phyloP scores from a whole-genome alignment of 192 early-diverging fungal genomes.

The Coemansia sp. region DNA sequence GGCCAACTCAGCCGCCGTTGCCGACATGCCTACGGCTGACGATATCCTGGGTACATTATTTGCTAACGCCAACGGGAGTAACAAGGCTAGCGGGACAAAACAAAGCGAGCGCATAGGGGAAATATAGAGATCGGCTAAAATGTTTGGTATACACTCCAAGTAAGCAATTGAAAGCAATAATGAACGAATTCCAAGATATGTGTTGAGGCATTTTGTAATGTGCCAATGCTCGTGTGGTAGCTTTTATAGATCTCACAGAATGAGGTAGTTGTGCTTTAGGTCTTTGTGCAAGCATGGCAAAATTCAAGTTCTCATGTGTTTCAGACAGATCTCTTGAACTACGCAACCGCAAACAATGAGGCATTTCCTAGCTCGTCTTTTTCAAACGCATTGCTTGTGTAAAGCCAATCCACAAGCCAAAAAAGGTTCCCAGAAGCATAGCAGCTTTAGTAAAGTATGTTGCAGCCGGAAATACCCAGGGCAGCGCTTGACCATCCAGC shows the following conservation, averaged over 20 bases:
- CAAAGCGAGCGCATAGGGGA: not conserved
- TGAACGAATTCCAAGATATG: not conserved
- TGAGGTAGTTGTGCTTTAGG: not conserved
- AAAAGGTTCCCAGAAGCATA: conserved; percentile 1
- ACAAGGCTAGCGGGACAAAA: not conserved
- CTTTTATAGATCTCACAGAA: not conserved
- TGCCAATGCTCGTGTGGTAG: not conserved
- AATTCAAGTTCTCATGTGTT: not conserved
- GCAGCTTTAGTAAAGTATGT: not conserved
- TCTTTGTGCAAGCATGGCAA: not conserved
- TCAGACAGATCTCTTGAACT: not conserved
- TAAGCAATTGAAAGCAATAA: too few relatives aligned
- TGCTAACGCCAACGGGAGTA: not conserved
- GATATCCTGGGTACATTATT: not conserved
- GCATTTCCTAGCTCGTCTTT: not conserved
- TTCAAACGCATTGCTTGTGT: not conserved
- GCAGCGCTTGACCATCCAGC: too few relatives aligned
- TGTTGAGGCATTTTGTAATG: not conserved
- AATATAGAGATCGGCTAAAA: not conserved
- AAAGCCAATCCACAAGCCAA: not conserved
- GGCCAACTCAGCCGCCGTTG: not conserved
- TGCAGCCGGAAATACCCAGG: too few relatives aligned
- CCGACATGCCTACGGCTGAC: not conserved
- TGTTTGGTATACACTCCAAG: too few relatives aligned
- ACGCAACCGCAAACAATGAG: not conserved